Conservation (phyloP, 352 stramenopile species). For the Phytophthora vignae region DNA sequence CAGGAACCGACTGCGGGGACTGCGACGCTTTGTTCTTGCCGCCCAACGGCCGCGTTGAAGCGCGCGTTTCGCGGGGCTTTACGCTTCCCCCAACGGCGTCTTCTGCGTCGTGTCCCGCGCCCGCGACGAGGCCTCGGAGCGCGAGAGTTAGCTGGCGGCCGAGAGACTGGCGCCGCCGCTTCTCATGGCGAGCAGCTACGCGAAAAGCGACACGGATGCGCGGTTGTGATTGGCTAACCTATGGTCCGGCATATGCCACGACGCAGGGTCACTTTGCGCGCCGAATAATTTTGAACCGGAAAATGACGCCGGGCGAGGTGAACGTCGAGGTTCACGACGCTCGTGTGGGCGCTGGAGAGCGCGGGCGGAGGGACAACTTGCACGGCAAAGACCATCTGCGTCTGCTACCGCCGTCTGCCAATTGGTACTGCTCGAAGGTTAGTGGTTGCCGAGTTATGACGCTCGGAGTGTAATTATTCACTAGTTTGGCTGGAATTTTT, state of each 20-base stretch:
- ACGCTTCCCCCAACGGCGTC: background rate
- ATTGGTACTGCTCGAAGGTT: slow-evolving; percentile 87
- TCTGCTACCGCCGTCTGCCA: slow-evolving; percentile 68
- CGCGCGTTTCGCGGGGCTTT: background rate
- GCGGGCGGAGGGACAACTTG: background rate
- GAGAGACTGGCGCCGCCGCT: slow-evolving; percentile 1
- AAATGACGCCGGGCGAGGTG: background rate
- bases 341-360: background rate
- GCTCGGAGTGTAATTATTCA: background rate
- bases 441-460: slow-evolving; percentile 7
- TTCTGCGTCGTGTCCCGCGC: slow-evolving; percentile 1
- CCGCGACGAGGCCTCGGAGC: background rate
- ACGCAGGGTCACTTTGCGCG: background rate
- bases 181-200: background rate
- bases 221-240: background rate
- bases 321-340: background rate
- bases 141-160: background rate
- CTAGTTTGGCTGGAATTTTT: background rate
- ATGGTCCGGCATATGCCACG: background rate
- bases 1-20: background rate
- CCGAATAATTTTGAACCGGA: background rate
- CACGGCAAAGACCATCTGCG: slow-evolving; percentile 32
- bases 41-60: background rate
- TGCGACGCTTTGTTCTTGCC: background rate
- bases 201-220: background rate